phyloP scores from a whole-genome alignment of 2,329 filamentous ascomycete genomes.

The Zasmidium citrigriseum region DNA sequence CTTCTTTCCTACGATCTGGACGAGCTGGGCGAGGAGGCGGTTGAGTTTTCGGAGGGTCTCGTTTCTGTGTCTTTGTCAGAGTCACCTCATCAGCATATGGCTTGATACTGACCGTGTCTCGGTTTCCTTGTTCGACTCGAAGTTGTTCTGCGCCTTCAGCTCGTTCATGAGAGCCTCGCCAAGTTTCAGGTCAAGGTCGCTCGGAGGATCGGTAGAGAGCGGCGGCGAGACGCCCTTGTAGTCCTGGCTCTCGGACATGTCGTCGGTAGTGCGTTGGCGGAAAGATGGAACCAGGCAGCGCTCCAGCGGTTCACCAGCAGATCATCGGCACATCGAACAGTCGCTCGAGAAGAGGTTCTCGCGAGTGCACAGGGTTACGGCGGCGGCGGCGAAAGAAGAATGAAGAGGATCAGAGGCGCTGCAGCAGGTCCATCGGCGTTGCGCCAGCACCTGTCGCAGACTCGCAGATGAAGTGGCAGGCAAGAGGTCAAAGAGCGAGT shows the following conservation, averaged over 20 bases:
- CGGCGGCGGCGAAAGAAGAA: neutral
- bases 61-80: conserved; percentile 52
- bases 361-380: neutral
- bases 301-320: neutral
- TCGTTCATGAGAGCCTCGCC: conserved; percentile 81
- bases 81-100: neutral
- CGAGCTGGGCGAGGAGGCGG: conserved; percentile 80
- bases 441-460: neutral
- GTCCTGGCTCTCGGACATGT: conserved; percentile 20
- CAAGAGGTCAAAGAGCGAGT: neutral
- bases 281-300: conserved; percentile 2
- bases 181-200: conserved; percentile 71
- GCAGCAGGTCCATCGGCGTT: neutral
- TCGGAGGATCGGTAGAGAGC: conserved; percentile 76
- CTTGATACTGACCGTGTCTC: conserved; percentile 67
- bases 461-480: neutral
- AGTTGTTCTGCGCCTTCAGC: conserved; percentile 86
- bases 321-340: neutral
- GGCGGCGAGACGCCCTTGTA: conserved; percentile 45
- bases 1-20: conserved; percentile 73
- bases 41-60: conserved; percentile 76
- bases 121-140: conserved; percentile 80
- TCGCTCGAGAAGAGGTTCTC: neutral
- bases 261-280: conserved; percentile 1
- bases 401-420: neutral